Percentiles rank a stretch among this genome's conserved stretches.
These are phyloP conservation scores for Trichoderma simmonsii DNA, from an alignment of 2,329 filamentous ascomycete species.

Conservation along the genomic window DNA sequence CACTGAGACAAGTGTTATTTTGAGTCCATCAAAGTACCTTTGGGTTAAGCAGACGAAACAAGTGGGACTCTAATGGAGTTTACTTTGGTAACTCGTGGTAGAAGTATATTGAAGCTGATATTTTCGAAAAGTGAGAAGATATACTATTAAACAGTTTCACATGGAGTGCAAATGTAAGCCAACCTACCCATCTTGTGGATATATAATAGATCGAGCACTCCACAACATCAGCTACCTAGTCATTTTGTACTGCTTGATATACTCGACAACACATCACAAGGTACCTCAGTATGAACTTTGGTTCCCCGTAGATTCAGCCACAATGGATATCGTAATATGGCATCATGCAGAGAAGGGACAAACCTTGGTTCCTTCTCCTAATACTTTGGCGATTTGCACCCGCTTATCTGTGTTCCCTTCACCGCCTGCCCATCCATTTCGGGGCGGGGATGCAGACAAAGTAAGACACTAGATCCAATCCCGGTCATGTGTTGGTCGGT, in stretches of 20 bases:
- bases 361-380: neutral
- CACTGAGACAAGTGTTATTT: neutral
- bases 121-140: neutral
- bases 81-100: neutral
- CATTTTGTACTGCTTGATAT: neutral
- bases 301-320: neutral
- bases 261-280: neutral
- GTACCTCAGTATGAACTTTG: no score
- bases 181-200: no score
- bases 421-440: neutral
- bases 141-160: neutral
- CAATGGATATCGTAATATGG: neutral
- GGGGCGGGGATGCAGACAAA: neutral
- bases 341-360: neutral
- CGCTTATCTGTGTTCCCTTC: neutral
- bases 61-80: neutral
- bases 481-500: slow-evolving; percentile 5
- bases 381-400: neutral
- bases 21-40: neutral
- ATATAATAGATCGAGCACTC: no score
- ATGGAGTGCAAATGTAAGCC: neutral
- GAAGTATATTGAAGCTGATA: neutral
- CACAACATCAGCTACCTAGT: no score
- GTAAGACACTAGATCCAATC: neutral
- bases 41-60: neutral